Percentiles rank a stretch among this genome's conserved stretches.
phyloP scores from a whole-genome alignment of 192 early-diverging fungal genomes.

The Backusella luteola region DNA sequence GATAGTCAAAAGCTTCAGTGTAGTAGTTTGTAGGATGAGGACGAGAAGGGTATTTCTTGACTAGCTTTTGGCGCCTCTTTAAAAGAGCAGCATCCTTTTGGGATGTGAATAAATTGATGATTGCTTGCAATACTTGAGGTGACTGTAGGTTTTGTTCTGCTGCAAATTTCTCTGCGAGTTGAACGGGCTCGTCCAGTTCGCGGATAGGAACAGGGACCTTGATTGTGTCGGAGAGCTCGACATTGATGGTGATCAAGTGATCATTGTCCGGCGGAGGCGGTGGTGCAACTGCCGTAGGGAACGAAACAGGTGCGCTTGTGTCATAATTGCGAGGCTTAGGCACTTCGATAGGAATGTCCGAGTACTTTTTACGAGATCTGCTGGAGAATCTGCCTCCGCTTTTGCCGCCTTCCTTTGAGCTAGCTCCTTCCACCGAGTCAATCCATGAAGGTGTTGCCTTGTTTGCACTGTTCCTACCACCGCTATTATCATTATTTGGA shows the following conservation, averaged over 20 bases:
- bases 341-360: constrained; percentile 1
- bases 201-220: not conserved
- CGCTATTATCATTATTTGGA: not conserved
- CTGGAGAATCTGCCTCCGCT: constrained; percentile 1
- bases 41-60: not conserved
- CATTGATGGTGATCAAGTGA: not conserved
- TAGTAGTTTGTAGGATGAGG: not conserved
- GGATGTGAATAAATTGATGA: not conserved
- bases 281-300: not conserved
- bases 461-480: not conserved
- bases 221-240: not conserved
- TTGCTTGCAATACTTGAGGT: not conserved
- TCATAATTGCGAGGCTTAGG: constrained; percentile 9
- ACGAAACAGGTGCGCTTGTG: not conserved
- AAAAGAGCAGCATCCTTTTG: not conserved
- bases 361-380: not conserved
- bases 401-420: not conserved
- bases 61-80: not conserved
- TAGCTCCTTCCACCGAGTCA: not conserved
- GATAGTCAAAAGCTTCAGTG: not conserved
- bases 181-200: not conserved
- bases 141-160: not conserved
- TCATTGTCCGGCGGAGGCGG: constrained; percentile 2
- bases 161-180: not conserved
- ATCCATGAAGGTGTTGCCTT: not conserved